A percentile compares a stretch with the other conserved stretches of the same genome.
These are phyloP conservation scores for Fusarium agapanthi DNA, from an alignment of 2,329 filamentous ascomycete genomes.

Conservation along the genomic window DNA sequence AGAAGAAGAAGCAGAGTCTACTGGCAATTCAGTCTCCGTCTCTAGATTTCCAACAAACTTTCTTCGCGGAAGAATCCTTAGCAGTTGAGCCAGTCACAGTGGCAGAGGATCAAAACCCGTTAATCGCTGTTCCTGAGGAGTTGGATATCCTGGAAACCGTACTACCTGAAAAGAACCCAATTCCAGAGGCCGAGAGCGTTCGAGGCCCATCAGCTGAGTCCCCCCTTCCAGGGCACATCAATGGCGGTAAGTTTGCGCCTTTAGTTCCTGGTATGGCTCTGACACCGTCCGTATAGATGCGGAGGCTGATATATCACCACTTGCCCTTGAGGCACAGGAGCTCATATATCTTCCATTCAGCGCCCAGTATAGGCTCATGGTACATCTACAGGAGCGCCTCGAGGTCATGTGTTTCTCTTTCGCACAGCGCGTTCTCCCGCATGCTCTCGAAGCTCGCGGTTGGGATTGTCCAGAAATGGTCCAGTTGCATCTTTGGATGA, in stretches of 20 bases:
- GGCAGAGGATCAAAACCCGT: not conserved
- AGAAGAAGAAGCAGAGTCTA: not conserved
- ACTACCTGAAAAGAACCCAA: not conserved
- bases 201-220: too few relatives aligned
- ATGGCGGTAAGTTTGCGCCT: not conserved
- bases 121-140: too few relatives aligned
- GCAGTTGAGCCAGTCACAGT: rapidly evolving
- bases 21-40: not conserved
- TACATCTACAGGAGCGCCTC: not conserved
- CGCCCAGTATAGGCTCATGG: not conserved
- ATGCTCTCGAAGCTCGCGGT: not conserved
- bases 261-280: rapidly evolving
- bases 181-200: not conserved
- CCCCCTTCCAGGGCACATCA: rapidly evolving
- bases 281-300: rapidly evolving
- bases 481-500: not conserved
- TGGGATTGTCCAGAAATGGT: not conserved
- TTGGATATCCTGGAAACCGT: not conserved
- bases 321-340: rapidly evolving
- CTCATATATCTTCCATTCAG: not conserved
- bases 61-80: not conserved
- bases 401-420: not conserved
- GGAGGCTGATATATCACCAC: too few relatives aligned
- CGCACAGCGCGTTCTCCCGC: not conserved
- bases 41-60: rapidly evolving